These are phyloP conservation scores for Pleurotus sapidus DNA, from an alignment of 768 basidiomycete species.

Conservation along the genomic window DNA sequence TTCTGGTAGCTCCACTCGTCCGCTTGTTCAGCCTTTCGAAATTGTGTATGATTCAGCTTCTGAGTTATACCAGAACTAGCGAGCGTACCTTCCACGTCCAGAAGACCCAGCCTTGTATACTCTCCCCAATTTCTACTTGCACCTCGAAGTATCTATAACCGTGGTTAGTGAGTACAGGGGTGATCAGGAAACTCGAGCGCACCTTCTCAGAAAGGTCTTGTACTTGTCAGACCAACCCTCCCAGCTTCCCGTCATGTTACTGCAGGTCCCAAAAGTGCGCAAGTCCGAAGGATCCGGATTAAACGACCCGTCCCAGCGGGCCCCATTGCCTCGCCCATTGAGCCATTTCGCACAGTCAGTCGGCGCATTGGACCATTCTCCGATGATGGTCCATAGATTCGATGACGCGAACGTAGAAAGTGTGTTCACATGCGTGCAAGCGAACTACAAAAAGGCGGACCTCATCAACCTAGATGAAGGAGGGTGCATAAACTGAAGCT, in stretches of 20 bases:
- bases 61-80: not conserved
- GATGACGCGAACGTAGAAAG: constrained; percentile 43
- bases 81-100: constrained; percentile 75
- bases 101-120: constrained; percentile 67
- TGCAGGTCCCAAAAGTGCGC: constrained; percentile 58
- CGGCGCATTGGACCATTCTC: constrained; percentile 76
- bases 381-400: constrained; percentile 73
- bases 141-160: constrained; percentile 71
- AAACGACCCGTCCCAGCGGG: constrained; percentile 65
- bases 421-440: constrained; percentile 47
- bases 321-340: constrained; percentile 71
- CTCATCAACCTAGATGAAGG: not conserved
- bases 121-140: constrained; percentile 73
- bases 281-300: constrained; percentile 33
- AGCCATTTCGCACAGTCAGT: constrained; percentile 81
- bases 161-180: no score
- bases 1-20: constrained; percentile 79
- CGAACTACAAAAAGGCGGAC: constrained; percentile 32
- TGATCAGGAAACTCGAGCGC: constrained; percentile 22
- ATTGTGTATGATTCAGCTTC: not conserved
- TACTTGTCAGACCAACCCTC: constrained; percentile 59
- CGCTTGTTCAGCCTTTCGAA: constrained; percentile 53
- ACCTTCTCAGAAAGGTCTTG: constrained; percentile 60
- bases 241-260: constrained; percentile 58
- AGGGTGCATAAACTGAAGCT: constrained; percentile 11